Evolutionary conservation across 2,329 filamentous ascomycete genomes (phyloP).

Genomic region (Zopfia rhizophila): DNA sequence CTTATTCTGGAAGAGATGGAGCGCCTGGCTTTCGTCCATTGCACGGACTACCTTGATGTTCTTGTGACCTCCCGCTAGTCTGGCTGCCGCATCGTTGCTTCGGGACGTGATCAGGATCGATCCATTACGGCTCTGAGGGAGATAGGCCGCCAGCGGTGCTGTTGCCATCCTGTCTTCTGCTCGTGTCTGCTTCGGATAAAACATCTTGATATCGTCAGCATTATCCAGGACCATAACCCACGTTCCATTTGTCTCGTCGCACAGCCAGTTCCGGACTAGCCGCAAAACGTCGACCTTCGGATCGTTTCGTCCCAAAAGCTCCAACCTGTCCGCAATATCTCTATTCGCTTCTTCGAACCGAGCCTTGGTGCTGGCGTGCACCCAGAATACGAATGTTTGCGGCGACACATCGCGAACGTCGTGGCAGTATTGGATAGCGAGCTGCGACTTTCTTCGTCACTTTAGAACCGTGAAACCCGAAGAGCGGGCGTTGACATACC

Average conservation of each 20-base stretch:
- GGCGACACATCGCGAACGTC: slow-evolving; percentile 3
- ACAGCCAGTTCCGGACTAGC: no score
- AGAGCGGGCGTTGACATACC: slow-evolving; percentile 1
- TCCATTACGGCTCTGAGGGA: slow-evolving; percentile 21
- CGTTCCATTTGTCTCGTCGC: no score
- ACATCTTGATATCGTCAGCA: slow-evolving; percentile 1
- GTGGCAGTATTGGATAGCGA: slow-evolving; percentile 3
- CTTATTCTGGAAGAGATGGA: slow-evolving; percentile 33
- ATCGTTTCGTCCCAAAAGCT: slow-evolving; percentile 6
- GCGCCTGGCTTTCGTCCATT: slow-evolving; percentile 30
- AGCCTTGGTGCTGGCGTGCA: slow-evolving; percentile 6
- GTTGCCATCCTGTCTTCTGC: no score
- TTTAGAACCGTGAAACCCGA: slow-evolving; percentile 1
- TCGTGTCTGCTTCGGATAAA: no score
- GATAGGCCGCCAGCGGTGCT: slow-evolving; percentile 13
- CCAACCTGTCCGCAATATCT: slow-evolving; percentile 1
- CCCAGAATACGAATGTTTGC: slow-evolving; percentile 7
- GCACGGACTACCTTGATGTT: slow-evolving; percentile 27
- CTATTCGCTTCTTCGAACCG: slow-evolving; percentile 13
- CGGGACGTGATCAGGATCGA: slow-evolving; percentile 23
- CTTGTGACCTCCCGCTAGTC: slow-evolving; percentile 22
- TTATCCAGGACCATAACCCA: slow-evolving; percentile 12
- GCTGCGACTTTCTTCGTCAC: slow-evolving; percentile 3
- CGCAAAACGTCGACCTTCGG: slow-evolving; percentile 5
- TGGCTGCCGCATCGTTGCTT: slow-evolving; percentile 13